Conservation (phyloP, 2,329 filamentous ascomycete genomes). For the Volutella citrinella region DNA sequence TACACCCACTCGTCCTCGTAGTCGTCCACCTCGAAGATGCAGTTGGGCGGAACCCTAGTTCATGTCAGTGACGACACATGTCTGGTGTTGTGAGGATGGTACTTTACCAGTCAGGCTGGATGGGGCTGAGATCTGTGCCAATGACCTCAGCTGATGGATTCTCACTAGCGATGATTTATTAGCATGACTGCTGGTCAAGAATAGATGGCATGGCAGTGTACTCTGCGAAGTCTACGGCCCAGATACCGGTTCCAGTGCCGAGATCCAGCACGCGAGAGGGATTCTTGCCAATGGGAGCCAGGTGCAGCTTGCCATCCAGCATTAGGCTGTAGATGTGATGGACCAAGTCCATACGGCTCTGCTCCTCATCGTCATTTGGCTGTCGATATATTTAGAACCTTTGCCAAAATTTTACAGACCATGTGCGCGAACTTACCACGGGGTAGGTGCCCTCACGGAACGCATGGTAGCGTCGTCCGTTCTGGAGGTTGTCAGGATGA, state of each 20-base stretch:
- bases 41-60: slow-evolving; percentile 12
- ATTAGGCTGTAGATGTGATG: slow-evolving; percentile 16
- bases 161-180: slow-evolving; percentile 2
- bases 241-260: slow-evolving; percentile 12
- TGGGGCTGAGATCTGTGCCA: slow-evolving; percentile 17
- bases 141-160: slow-evolving; percentile 15
- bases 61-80: neutral
- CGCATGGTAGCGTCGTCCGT: neutral
- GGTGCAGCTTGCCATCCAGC: slow-evolving; percentile 8
- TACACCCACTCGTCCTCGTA: slow-evolving; percentile 16
- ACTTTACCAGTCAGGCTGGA: slow-evolving; percentile 14
- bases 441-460: neutral
- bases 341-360: slow-evolving; percentile 14
- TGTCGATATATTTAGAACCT: no score
- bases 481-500: neutral
- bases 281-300: slow-evolving; percentile 7
- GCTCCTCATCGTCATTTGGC: slow-evolving; percentile 17
- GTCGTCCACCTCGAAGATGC: slow-evolving; percentile 14
- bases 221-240: slow-evolving; percentile 19
- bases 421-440: neutral
- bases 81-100: neutral
- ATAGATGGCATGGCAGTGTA: neutral
- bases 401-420: no score
- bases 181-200: neutral
- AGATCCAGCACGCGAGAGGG: slow-evolving; percentile 13